Evolutionary conservation across 2,329 filamentous ascomycete genomes (phyloP).

Genomic region (Aspergillus piperis): DNA sequence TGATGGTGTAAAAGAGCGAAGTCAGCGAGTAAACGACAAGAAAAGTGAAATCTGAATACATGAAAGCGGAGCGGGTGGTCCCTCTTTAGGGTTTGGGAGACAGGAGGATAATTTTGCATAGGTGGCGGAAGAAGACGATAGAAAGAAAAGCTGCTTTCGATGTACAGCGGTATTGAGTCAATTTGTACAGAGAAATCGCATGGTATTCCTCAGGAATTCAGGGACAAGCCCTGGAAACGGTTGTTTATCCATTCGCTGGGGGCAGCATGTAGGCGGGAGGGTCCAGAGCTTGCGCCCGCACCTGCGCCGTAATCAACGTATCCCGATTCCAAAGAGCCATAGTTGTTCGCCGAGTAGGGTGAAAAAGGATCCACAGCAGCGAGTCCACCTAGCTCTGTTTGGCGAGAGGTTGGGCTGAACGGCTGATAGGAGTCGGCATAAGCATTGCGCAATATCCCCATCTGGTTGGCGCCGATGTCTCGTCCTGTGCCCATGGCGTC

Average conservation of each 20-base stretch:
- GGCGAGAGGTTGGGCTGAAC: constrained; percentile 35
- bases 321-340: constrained; percentile 42
- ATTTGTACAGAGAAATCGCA: constrained; percentile 1
- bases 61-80: constrained; percentile 6
- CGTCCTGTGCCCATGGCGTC: constrained; percentile 33
- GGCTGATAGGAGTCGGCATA: constrained; percentile 43
- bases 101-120: constrained; percentile 2
- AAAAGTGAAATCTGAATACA: constrained; percentile 16
- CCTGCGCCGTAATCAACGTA: constrained; percentile 34
- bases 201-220: constrained; percentile 56
- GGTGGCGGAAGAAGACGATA: neutral
- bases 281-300: constrained; percentile 38
- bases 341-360: constrained; percentile 33
- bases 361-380: constrained; percentile 39
- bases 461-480: constrained; percentile 30
- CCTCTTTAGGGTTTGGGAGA: constrained; percentile 3
- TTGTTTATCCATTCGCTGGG: constrained; percentile 61
- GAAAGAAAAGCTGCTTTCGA: neutral
- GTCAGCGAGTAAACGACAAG: neutral
- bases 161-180: neutral
- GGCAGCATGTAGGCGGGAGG: constrained; percentile 35
- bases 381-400: constrained; percentile 36
- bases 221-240: constrained; percentile 70
- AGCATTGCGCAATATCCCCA: constrained; percentile 34
- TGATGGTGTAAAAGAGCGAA: constrained; percentile 3